These are phyloP conservation scores for Apiospora phragmitis DNA, from an alignment of 2,329 filamentous ascomycete species.

Conservation along the genomic window DNA sequence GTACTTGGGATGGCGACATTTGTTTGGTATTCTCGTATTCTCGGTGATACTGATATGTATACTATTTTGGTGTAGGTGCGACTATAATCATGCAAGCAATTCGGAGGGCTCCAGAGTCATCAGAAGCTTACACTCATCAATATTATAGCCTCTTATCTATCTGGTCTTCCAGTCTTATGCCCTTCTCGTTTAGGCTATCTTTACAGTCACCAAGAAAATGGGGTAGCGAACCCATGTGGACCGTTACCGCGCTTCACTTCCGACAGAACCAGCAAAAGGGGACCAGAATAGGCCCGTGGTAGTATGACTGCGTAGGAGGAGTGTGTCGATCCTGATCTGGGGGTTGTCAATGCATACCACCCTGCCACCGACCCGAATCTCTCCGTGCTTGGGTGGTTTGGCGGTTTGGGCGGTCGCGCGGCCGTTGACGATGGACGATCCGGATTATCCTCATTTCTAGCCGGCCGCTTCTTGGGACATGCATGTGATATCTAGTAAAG, in stretches of 20 bases:
- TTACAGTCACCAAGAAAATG: neutral
- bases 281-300: neutral
- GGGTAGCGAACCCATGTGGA: neutral
- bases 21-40: neutral
- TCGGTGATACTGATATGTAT: neutral
- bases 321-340: constrained; percentile 2
- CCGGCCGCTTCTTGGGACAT: neutral
- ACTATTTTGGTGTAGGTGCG: neutral
- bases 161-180: neutral
- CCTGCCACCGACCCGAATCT: neutral
- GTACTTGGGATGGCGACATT: neutral
- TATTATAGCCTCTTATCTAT: neutral
- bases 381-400: neutral
- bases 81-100: neutral
- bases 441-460: neutral
- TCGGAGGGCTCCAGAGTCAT: neutral
- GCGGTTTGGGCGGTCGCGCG: neutral
- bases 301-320: constrained; percentile 5
- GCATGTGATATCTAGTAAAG: neutral
- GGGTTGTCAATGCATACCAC: neutral
- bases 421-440: neutral
- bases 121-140: neutral
- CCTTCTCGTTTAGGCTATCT: neutral
- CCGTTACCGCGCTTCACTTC: neutral
- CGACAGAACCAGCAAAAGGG: neutral